A percentile compares a stretch with the other conserved stretches of the same genome.
These are phyloP conservation scores for Populus pruinosa DNA, from an alignment of 345 rosid genomes.

Conservation along the genomic window DNA sequence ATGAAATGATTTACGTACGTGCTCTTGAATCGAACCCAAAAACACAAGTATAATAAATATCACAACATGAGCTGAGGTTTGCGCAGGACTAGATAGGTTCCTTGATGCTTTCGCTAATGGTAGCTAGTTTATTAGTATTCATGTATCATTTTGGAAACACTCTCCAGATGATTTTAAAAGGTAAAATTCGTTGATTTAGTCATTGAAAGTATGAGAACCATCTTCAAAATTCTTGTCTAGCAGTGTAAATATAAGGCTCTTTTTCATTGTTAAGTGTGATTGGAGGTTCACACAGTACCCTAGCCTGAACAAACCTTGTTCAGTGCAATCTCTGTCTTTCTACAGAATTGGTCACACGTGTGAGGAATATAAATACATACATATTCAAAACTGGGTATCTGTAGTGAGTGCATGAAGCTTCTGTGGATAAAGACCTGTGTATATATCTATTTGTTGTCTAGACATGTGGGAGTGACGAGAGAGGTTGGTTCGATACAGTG, in stretches of 20 bases:
- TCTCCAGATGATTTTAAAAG: not conserved
- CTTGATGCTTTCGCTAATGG: not conserved
- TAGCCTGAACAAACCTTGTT: not conserved
- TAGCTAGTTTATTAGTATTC: not conserved
- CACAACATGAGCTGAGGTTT: not conserved
- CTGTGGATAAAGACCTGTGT: conserved; percentile 31
- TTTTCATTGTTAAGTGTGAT: not conserved
- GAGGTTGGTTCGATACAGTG: conserved; percentile 5
- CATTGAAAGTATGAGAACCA: not conserved
- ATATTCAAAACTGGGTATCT: conserved; percentile 11
- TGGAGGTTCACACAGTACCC: conserved; percentile 1
- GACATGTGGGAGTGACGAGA: conserved; percentile 30
- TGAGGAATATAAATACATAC: conserved; percentile 22
- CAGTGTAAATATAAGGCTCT: not conserved
- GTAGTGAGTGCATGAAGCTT: conserved; percentile 26
- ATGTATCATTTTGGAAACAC: not conserved
- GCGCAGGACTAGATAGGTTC: not conserved
- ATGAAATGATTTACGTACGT: not conserved
- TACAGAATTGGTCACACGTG: conserved; percentile 35
- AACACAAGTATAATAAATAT: not conserved
- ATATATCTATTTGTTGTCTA: conserved; percentile 17
- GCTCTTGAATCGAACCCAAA: not conserved
- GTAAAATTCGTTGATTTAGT: not conserved
- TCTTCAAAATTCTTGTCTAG: not conserved
- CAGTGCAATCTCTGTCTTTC: conserved; percentile 8